These are phyloP conservation scores for Akanthomyces uredinophilus DNA, from an alignment of 2,329 filamentous ascomycete species.

Conservation along the genomic window DNA sequence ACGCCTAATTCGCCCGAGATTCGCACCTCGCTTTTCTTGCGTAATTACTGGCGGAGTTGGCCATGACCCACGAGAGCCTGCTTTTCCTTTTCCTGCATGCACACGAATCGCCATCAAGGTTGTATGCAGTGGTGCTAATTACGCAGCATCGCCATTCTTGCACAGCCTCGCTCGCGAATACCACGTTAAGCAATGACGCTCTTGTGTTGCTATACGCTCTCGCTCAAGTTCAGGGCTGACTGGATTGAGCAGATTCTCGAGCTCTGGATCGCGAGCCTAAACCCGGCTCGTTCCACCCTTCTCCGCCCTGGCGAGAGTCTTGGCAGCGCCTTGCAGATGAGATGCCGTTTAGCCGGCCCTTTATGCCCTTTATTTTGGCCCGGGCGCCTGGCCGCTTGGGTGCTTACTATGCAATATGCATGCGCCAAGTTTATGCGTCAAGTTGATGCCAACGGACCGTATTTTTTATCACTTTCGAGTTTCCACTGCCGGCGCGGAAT, in stretches of 20 bases:
- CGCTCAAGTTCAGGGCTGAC: neutral
- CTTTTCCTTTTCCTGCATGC: neutral
- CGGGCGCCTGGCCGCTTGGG: neutral
- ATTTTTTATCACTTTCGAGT: neutral
- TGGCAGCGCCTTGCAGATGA: neutral
- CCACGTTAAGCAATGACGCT: too few species aligned
- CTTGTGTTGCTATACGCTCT: neutral
- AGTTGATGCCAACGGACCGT: neutral
- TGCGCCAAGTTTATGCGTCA: neutral
- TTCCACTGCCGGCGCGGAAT: neutral
- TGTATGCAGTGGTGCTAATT: neutral
- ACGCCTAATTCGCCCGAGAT: neutral
- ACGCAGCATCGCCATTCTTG: neutral
- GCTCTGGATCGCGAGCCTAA: neutral
- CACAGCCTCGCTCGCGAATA: neutral
- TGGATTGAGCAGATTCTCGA: constrained; percentile 1
- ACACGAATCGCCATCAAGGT: neutral
- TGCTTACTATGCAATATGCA: neutral
- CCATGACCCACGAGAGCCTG: neutral
- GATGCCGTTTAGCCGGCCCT: neutral
- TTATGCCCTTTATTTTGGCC: neutral
- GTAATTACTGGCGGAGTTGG: neutral
- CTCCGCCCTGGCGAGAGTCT: neutral
- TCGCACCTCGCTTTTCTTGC: too few species aligned
- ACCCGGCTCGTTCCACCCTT: neutral